phyloP scores from a whole-genome alignment of 1,284 basidiomycete species.

The Cutaneotrichosporon dermatis region DNA sequence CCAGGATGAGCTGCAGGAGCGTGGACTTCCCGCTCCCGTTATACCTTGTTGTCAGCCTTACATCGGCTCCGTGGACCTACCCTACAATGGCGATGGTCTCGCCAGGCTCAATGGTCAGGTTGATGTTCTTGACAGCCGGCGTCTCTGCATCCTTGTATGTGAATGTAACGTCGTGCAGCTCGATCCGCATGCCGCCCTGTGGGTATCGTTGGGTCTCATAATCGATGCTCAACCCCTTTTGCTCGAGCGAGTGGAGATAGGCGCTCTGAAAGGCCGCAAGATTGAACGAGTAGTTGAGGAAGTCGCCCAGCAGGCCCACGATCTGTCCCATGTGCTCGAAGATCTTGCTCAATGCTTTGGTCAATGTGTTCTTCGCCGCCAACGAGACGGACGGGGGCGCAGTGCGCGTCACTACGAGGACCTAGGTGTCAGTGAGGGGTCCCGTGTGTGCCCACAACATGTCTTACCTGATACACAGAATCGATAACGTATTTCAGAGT shows the following conservation, averaged over 20 bases:
- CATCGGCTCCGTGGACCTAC: neutral
- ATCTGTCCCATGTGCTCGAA: neutral
- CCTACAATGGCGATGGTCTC: neutral
- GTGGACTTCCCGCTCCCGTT: conserved; percentile 14
- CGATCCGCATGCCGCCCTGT: neutral
- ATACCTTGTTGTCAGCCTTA: neutral
- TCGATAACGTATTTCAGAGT: neutral
- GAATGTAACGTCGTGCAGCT: neutral
- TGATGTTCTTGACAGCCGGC: neutral
- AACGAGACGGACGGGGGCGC: neutral
- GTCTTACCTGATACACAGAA: neutral
- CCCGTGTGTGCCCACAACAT: no score
- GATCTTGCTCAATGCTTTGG: neutral
- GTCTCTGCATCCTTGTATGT: neutral
- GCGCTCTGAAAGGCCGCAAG: neutral
- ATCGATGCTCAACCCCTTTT: neutral
- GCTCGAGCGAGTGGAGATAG: neutral
- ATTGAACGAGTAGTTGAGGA: neutral
- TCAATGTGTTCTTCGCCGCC: neutral
- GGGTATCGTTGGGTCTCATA: neutral
- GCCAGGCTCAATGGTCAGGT: neutral
- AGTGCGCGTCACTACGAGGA: neutral
- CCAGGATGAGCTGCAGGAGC: conserved; percentile 64
- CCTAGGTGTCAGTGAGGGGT: no score
- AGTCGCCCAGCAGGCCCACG: neutral